These are phyloP conservation scores for Bathelium albidoporum DNA, from an alignment of 495 filamentous ascomycete genomes.

Conservation along the genomic window DNA sequence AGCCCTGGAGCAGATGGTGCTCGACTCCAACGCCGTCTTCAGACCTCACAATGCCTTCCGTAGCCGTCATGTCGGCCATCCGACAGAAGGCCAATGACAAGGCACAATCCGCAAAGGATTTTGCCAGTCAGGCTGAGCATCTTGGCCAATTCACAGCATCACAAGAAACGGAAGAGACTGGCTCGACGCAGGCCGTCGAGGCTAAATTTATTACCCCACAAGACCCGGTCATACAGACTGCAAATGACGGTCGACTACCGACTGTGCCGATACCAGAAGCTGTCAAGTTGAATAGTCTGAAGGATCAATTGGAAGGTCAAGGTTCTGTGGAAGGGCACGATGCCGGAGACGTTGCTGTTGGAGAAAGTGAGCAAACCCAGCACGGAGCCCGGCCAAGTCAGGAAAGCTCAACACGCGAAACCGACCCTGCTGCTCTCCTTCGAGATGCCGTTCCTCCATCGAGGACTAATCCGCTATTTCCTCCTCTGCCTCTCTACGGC, in stretches of 20 bases:
- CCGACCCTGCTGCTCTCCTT: conserved; percentile 28
- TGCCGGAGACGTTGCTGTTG: background rate
- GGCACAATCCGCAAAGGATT: conserved; percentile 26
- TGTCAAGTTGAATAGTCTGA: conserved; percentile 52
- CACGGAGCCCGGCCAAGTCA: conserved; percentile 13
- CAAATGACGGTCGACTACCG: conserved; percentile 54
- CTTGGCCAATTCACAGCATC: conserved; percentile 30
- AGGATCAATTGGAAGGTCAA: conserved; percentile 37
- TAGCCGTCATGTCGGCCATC: conserved; percentile 1
- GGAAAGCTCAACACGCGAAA: background rate
- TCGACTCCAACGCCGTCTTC: background rate
- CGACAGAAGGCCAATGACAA: conserved; percentile 11
- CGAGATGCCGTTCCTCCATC: conserved; percentile 41
- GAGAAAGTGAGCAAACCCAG: background rate
- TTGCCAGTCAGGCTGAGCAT: conserved; percentile 49
- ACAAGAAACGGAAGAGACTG: conserved; percentile 25
- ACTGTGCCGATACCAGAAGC: conserved; percentile 56
- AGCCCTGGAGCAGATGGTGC: background rate
- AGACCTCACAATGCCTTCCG: conserved; percentile 11
- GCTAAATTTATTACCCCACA: conserved; percentile 58
- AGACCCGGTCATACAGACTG: conserved; percentile 60
- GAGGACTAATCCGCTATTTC: conserved; percentile 75
- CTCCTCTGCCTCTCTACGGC: conserved; percentile 74
- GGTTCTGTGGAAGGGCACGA: conserved; percentile 14
- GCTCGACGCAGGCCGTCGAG: conserved; percentile 45